Percentiles rank a stretch among this genome's conserved stretches.
Conservation (phyloP, 2,329 filamentous ascomycete genomes). For the Fusarium paranaense region DNA sequence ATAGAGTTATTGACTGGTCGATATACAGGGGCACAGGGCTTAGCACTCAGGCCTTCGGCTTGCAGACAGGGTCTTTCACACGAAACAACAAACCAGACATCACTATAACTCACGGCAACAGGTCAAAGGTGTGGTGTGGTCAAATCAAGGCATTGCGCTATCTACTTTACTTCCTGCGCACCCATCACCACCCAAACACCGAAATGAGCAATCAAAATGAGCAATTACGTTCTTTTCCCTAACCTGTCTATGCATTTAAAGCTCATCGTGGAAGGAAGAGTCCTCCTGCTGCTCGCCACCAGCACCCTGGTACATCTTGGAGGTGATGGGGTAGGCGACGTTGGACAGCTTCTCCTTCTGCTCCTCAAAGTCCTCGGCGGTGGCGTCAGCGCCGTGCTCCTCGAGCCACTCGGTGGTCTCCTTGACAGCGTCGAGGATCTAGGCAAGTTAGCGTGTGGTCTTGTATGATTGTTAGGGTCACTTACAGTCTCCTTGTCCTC, state of each 20-base stretch:
- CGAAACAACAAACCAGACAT: not conserved
- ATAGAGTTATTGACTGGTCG: not conserved
- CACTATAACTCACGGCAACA: not conserved
- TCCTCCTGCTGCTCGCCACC: constrained; percentile 75
- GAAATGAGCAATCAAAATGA: constrained; percentile 41
- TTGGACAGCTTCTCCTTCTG: constrained; percentile 99
- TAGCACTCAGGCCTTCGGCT: not conserved
- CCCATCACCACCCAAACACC: constrained; percentile 47
- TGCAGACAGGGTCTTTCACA: not conserved
- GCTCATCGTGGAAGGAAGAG: constrained; percentile 79
- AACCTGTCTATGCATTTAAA: constrained; percentile 68
- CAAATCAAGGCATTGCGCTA: constrained; percentile 44
- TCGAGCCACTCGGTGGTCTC: constrained; percentile 97
- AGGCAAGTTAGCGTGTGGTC: constrained; percentile 51
- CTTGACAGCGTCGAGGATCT: constrained; percentile 95
- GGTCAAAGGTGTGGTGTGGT: not conserved
- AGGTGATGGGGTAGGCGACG: constrained; percentile 98
- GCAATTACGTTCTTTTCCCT: constrained; percentile 45
- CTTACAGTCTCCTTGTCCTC: constrained; percentile 96
- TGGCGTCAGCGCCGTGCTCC: constrained; percentile 88
- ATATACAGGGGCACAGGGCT: not conserved
- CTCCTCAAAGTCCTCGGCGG: constrained; percentile 96
- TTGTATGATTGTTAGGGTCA: constrained; percentile 27
- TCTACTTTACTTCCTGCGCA: constrained; percentile 49
- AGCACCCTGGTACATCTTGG: constrained; percentile 87